phyloP scores from a whole-genome alignment of 2,329 filamentous ascomycete genomes.

The Aspergillus jensenii region DNA sequence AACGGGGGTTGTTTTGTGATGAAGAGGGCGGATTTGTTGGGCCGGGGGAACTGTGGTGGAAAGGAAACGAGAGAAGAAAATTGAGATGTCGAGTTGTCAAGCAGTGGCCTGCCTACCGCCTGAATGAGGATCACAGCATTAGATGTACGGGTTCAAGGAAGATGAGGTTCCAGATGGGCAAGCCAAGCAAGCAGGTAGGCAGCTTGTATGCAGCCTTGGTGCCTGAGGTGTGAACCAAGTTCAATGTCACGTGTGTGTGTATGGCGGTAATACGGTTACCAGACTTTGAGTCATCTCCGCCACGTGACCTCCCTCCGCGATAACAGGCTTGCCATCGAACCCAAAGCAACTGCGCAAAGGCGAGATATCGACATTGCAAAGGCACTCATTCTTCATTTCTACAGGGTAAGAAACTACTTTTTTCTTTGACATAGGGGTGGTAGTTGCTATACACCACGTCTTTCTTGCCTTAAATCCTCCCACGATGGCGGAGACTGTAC shows the following conservation, averaged over 20 bases:
- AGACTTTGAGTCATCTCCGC: slow-evolving; percentile 17
- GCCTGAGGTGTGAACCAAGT: background rate
- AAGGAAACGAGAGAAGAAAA: slow-evolving; percentile 7
- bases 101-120: slow-evolving; percentile 40
- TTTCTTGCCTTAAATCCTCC: slow-evolving; percentile 5
- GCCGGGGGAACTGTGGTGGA: background rate
- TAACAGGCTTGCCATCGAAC: slow-evolving; percentile 23
- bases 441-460: background rate
- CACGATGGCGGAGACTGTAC: slow-evolving; percentile 45
- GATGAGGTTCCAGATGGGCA: background rate
- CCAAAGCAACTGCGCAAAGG: slow-evolving; percentile 8
- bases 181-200: background rate
- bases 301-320: slow-evolving; percentile 18
- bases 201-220: background rate
- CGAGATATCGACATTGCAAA: slow-evolving; percentile 5
- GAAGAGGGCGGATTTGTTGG: background rate
- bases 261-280: slow-evolving; percentile 6
- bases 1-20: background rate
- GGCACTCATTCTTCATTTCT: background rate
- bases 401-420: slow-evolving; percentile 9
- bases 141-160: background rate
- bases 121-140: slow-evolving; percentile 24
- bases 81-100: slow-evolving; percentile 19
- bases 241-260: slow-evolving; percentile 9
- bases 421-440: background rate